Evolutionary conservation across 2,329 filamentous ascomycete species (phyloP), one percentile per base, ranked within the genome.

Genomic region (Epicoccum nigrum): DNA sequence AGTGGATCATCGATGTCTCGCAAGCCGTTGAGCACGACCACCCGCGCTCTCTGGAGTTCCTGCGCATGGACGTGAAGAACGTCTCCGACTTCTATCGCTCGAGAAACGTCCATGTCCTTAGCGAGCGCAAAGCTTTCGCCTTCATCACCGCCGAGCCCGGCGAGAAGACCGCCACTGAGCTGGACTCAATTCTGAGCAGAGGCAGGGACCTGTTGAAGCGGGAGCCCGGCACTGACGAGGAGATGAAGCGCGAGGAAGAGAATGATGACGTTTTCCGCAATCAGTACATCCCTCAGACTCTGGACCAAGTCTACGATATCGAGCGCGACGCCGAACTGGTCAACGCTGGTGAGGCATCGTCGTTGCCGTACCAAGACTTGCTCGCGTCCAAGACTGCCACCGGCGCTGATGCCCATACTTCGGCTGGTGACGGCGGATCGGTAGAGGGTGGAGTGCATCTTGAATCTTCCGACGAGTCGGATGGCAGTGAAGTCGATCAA

Each of bases 41-140:
- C 73, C 94, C 94, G 0, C 84, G 90, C 51, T 93, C 90, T 2
- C 81, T 96, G 23, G 93, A 97, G 71, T 99, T 99, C 70, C 75
- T 99, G 64, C 87, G 94, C 27, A 97, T 97, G 92, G 94, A 99
- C 70, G 92, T 99, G 75, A 97, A 97, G 81, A 99, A 99, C 69
- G 86, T 96, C 1, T 88, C 86, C 17, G 91, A 96, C 72, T 99
- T 96, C 76, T 99, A 97, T 83, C 81, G 86, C 23, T 83, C 89
- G 16, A 88, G 96, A 71, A 88, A 88, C 32, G 91, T 97, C 2
- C 86, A 95, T 55, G 88, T 85, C 0, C 80, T 99, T 3, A 77
- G 86, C 1, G 93, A 97, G 72, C 85, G 88, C 25, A 78, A 82
- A n/a, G 80, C 92, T 9, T 99, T 95, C 75, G 83, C 87, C 60